Evolutionary conservation across 805 yeast genomes (phyloP), one percentile per base, ranked within the genome.

Genomic region (Hanseniaspora meyeri): DNA sequence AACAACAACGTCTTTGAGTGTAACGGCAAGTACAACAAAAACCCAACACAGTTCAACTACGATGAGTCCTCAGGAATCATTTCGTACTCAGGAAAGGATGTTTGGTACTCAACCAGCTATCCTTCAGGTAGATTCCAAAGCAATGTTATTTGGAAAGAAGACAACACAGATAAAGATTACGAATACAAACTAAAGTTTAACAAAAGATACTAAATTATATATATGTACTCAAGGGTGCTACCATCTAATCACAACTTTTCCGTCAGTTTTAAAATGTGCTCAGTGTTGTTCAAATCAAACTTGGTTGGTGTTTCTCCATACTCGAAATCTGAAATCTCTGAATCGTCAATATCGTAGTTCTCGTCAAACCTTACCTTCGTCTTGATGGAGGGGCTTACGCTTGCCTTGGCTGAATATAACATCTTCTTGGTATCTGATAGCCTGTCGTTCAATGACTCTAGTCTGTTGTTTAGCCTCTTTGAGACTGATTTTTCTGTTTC

Each of bases 1-100:
- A 70, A 69, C 1, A 61, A 64, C 29, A 49, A 45, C 3, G 57
- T 62, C 32, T 57, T 56, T 40, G 49, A 50, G 24, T 56, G 58
- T 29, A 46, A 36, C 12, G 31, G 48, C 16, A 62, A 59, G 17
- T 51, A 59, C 43, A 67, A 58, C 34, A 54, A 63, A 63, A 60
- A 68, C 37, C 74, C 81, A 36, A 72, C 75, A 55, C 89, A 85
- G 63, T 86, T 86, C 65, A 78, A 76, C 48, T 75, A 72, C 60
- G 77, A 79, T 48, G 71, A 72, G 38, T 72, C 69, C 16, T 70
- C 74, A 1, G 72, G 75, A 4, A 65, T 63, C 29, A 62, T 87
- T 9, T 75, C 79, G 2, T 83, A 78, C 64, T 87, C 87, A 4
- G 90, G 89, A 3, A 71, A 72, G 17, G 68, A 69, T 24, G 65